Conservation (phyloP, 305 asterid species). For the Fraxinus xanthoxyloides region DNA sequence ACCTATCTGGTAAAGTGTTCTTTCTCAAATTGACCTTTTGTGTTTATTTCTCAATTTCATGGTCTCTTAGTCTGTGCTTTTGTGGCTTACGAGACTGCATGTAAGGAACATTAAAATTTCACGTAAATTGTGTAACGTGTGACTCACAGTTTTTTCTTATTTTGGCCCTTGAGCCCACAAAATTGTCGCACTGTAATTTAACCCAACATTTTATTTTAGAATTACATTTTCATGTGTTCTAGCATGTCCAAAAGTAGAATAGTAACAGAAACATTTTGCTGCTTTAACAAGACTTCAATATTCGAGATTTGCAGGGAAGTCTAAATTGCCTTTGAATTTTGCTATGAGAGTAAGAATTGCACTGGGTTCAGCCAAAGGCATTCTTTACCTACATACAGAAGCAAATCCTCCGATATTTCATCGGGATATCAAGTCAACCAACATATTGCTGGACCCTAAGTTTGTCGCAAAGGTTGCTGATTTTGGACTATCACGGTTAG, state of each 20-base stretch:
- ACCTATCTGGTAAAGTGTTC: constrained; percentile 60
- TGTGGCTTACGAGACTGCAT: not conserved
- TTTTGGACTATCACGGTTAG: constrained; percentile 91
- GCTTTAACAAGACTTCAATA: not conserved
- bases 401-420: constrained; percentile 99
- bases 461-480: constrained; percentile 87
- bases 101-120: not conserved
- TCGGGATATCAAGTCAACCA: constrained; percentile 91
- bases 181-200: not conserved
- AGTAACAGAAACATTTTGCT: not conserved
- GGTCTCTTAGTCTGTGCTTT: not conserved
- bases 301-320: constrained; percentile 49
- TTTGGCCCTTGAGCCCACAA: not conserved
- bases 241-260: not conserved
- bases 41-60: not conserved
- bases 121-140: not conserved
- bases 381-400: constrained; percentile 92
- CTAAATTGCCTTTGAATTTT: constrained; percentile 54
- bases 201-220: not conserved
- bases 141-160: not conserved
- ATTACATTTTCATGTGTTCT: constrained; percentile 4
- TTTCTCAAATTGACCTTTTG: not conserved
- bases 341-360: constrained; percentile 76
- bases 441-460: constrained; percentile 75
- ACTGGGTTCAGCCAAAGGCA: constrained; percentile 82